These are phyloP conservation scores for Eucalyptus shirleyi DNA, from an alignment of 345 rosid genomes.

Conservation along the genomic window DNA sequence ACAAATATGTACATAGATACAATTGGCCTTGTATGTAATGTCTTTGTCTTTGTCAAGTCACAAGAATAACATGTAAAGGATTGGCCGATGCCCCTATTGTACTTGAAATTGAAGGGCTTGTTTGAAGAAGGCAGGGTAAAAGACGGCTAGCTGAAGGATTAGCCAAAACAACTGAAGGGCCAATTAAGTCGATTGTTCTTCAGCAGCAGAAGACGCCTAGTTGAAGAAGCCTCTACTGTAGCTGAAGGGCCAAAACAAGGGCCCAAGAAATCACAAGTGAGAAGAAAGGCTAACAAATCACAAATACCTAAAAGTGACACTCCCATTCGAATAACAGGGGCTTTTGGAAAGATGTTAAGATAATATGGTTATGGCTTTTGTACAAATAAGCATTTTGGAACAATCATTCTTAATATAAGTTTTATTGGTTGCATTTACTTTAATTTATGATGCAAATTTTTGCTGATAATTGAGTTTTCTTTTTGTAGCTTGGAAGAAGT, in stretches of 20 bases:
- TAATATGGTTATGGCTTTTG: rapidly evolving
- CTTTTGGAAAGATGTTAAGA: rapidly evolving
- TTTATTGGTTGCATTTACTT: no score
- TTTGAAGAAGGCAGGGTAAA: rapidly evolving
- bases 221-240: rapidly evolving
- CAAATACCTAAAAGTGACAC: no score
- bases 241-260: no score
- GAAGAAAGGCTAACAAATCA: no score
- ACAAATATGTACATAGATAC: no score
- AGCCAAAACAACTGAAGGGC: rapidly evolving
- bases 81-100: rapidly evolving
- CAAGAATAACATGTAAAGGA: rapidly evolving
- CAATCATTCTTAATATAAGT: rapidly evolving
- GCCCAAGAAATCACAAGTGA: no score
- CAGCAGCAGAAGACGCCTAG: rapidly evolving
- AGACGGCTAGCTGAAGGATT: rapidly evolving
- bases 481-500: no score
- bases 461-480: no score
- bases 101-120: no score
- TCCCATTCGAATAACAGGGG: rapidly evolving
- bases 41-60: no score
- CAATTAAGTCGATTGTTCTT: rapidly evolving
- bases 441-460: no score
- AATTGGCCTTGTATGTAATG: no score
- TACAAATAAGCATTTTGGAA: rapidly evolving